Base-by-base conservation (phyloP, 352 stramenopile species). In the Phytophthora macrochlamydospora region DNA sequence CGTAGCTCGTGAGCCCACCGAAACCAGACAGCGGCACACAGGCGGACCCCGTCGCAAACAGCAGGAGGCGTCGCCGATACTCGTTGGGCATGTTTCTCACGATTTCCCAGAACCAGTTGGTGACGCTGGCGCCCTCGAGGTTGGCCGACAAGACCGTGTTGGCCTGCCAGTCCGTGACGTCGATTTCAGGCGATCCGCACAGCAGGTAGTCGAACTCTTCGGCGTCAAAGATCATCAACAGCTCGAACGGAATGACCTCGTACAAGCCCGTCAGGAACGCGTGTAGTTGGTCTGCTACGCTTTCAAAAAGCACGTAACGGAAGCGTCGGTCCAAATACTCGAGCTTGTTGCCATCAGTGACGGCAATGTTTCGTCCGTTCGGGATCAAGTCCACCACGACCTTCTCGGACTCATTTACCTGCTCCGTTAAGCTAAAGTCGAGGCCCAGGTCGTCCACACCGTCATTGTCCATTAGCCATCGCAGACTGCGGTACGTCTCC, bases 141-240 rank as follows among this genome's bases (percentile, higher is more conserved):
- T 91, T 83, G n/a, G 67, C 56, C 42, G 76, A 80, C 42, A 80
- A 70, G 14, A 71, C 60, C 1, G 96, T 98, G 67, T 99, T 72
- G 4, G 70, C 65, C 63, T 94, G 88, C 97, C 97, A 99, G 76
- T 99, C 97, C 9, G 94, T 86, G 33, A 99, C 95, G 48, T 98
- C 91, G 61, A 99, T 98, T 73, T 95, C 86, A 4, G 97, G 93
- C 40, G 98, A 83, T n/a, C 97, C 97, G 62, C 96, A 99, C 58
- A 99, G 85, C 31, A 99, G 59, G 55, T 99, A 84, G 68, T 99
- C 97, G 5, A 99, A 81, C 77, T 99, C 97, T 79, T 99, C 95
- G 31, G 96, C 96, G 71, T 99, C 97, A 73, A 99, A 99, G 7
- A 98, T 82, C 52, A 97, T 91, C 30, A 99, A 68, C 48, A 99